phyloP scores from a whole-genome alignment of 768 basidiomycete genomes.

The Dacryopinax spathularia region DNA sequence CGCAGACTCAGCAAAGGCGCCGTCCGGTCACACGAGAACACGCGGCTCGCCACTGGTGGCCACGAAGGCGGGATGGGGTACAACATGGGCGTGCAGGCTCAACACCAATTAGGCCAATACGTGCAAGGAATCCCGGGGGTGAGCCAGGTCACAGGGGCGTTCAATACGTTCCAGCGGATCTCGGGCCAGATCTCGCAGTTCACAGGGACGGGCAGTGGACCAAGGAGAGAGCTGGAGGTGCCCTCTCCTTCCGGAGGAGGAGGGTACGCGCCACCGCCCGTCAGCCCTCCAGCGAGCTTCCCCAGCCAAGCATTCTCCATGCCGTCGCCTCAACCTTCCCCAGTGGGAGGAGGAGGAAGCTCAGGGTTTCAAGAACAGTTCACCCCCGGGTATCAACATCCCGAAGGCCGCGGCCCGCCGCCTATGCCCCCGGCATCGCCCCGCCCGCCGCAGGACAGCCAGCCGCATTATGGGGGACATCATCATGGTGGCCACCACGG shows the following conservation, averaged over 20 bases:
- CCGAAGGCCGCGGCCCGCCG: background rate
- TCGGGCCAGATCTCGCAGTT: slow-evolving; percentile 3
- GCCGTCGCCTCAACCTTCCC: background rate
- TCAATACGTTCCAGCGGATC: background rate
- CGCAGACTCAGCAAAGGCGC: slow-evolving; percentile 47
- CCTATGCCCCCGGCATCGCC: background rate
- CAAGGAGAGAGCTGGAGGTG: background rate
- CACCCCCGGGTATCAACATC: background rate
- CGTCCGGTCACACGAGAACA: slow-evolving; percentile 60
- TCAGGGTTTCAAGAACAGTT: background rate
- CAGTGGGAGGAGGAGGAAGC: too few species aligned
- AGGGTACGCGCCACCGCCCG: background rate
- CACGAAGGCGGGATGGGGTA: background rate
- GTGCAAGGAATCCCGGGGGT: slow-evolving; percentile 4
- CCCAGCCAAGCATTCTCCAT: background rate
- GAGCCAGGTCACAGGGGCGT: background rate
- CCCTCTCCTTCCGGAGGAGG: too few species aligned
- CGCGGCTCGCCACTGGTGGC: slow-evolving; percentile 27
- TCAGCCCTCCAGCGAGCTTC: background rate
- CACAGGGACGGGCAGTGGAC: background rate
- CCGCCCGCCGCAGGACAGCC: background rate
- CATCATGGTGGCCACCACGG: background rate
- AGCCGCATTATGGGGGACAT: background rate
- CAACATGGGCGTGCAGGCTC: slow-evolving; percentile 6
- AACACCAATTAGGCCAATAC: slow-evolving; percentile 2